Evolutionary conservation across 1,284 basidiomycete genomes (phyloP), one percentile per base, ranked within the genome.

Genomic region (Bondarzewia mesenterica): DNA sequence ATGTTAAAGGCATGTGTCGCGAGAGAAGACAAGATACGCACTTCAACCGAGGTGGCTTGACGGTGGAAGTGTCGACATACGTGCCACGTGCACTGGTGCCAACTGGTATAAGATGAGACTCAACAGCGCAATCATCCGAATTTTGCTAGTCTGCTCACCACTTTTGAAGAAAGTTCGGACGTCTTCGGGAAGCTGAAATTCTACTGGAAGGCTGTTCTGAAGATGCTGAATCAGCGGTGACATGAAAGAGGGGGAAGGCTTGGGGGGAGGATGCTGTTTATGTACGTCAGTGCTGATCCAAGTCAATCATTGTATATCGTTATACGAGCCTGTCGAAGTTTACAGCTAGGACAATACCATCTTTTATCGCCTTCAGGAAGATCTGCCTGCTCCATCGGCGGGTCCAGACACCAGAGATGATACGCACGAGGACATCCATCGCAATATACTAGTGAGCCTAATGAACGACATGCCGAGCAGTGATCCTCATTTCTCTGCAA

Each of bases 401-500:
- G 95, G 63, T 97, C 89, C 58, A 99, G 79, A 66, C 95, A 99
- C 77, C 85, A 85, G 52, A 98, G 83, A 68, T 99, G 95, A 66
- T 97, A 99, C 20, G 93, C 92, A 54, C 89, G 77, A 26, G 95
- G 91, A 63, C 96, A 99, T 12, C 94, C 93, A 63, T 99, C 95
- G 67, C 95, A 99, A 65, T 97, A 98, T 7, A 95, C 78, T 52
- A 94, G 73, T 21, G 81, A 77, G 49, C 93, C 89, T 49, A 80
- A 70, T 21, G 83, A 88, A 57, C 84, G 79, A 67, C 95, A 98
- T 2, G 90, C 80, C 46, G 93, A 94, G 65, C 94, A 98, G 60
- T 90, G 91, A 65, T 98, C 94, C 63, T 97, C 85, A 66, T 98
- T 98, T 48, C 82, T 70, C 85, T 91, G 60, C 46, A 54, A 50